A percentile compares a stretch with the other conserved stretches of the same genome.
phyloP scores from a whole-genome alignment of 176 grass and related monocot genomes.

The Oryza nivara region DNA sequence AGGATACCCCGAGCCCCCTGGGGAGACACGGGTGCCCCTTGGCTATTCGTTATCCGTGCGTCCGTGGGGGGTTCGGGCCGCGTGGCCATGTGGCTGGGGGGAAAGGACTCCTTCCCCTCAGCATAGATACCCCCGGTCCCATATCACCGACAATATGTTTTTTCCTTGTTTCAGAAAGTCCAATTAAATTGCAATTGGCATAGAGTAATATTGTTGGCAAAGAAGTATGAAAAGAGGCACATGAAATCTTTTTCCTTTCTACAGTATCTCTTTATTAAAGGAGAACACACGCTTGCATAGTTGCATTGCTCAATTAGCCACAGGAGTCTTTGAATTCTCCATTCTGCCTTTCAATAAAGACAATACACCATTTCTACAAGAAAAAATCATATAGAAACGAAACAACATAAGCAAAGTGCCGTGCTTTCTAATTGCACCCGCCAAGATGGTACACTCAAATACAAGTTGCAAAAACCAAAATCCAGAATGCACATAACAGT shows the following conservation, averaged over 20 bases:
- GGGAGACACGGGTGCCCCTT: too few relatives aligned
- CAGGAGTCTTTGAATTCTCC: not conserved
- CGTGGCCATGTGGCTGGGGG: too few relatives aligned
- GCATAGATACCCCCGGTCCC: too few relatives aligned
- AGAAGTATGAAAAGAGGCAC: not conserved
- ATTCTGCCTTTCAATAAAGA: not conserved
- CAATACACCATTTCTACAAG: not conserved
- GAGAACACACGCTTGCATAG: not conserved
- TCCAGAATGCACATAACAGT: slow-evolving; percentile 24
- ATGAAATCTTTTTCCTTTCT: not conserved
- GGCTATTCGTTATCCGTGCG: too few relatives aligned
- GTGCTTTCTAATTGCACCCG: not conserved
- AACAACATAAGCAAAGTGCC: not conserved
- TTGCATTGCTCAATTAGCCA: not conserved
- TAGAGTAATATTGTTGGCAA: not conserved
- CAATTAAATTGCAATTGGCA: not conserved
- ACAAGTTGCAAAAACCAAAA: slow-evolving; percentile 10
- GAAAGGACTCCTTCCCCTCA: too few relatives aligned
- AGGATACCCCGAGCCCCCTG: too few relatives aligned
- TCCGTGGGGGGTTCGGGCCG: too few relatives aligned
- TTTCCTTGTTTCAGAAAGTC: not conserved
- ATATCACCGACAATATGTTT: not conserved
- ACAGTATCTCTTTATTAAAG: not conserved
- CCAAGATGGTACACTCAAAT: slow-evolving; percentile 27
- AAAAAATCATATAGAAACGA: slow-evolving; percentile 1